Evolutionary conservation across 2,329 filamentous ascomycete species (phyloP), one percentile per base, ranked within the genome.

Genomic region (Aspergillus aculeatus): DNA sequence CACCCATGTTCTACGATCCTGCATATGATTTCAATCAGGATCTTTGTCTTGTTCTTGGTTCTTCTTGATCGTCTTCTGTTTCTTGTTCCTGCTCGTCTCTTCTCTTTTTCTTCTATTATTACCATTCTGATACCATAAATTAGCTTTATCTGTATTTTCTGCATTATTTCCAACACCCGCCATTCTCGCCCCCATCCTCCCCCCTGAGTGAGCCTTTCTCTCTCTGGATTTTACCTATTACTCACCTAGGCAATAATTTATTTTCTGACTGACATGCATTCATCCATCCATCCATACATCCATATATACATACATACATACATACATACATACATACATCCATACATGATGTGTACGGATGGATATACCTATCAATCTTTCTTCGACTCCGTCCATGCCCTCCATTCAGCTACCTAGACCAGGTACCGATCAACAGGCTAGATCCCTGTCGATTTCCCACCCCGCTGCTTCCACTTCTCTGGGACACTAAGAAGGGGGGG

Each of bases 391-490:
- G 52, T 58, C 50, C 53, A 58, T 65, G 61, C 60, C 7, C 61
- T 62, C 59, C 57, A 60, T 62, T 57, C 56, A 62, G 55, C 61
- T 63, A 62, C 26, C 35, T 56, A 41, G 31, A 47, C 35, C 54
- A 41, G 31, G 26, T 47, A 32, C 24, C 38, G 54, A 49, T 50
- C 55, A 64, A 51, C 64, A 62, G 50, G 62, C 58, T 6, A 50
- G 55, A 68, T 63, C 66, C 66, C 59, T 68, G 66, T 65, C 47
- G 51, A 57, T 54, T 54, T 52, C 57, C 32, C 61, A 62, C 61
- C 66, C 68, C 68, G 64, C 68, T 64, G 66, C 61, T 69, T 67
- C 66, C 68, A 69, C 63, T 67, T 58, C 60, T 62, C 63, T 69
- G 63, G 68, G 66, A 65, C 63, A 55, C 49, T 62, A 56, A 56